Percentiles rank a stretch among this genome's conserved stretches.
Conservation (phyloP, 306 rosid genomes). For the Castanea mollissima region DNA sequence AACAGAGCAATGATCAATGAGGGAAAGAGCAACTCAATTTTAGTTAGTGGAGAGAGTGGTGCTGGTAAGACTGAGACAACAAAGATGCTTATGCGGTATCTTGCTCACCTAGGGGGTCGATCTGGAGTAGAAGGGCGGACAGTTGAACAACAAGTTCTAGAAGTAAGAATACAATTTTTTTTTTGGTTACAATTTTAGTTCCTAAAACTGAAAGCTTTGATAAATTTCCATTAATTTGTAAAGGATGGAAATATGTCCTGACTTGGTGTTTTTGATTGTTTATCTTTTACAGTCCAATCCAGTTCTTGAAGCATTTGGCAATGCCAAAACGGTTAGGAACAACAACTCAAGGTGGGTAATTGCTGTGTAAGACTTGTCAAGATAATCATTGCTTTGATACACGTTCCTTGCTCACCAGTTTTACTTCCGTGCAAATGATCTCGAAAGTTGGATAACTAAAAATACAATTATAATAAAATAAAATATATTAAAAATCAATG, state of each 20-base stretch:
- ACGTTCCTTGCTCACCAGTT: not conserved
- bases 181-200: slow-evolving; percentile 17
- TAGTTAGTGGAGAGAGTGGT: slow-evolving; percentile 99
- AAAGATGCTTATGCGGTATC: slow-evolving; percentile 99
- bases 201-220: slow-evolving; percentile 17
- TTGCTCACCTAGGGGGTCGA: slow-evolving; percentile 98
- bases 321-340: slow-evolving; percentile 97
- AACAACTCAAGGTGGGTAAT: slow-evolving; percentile 93
- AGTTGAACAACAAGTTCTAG: slow-evolving; percentile 99
- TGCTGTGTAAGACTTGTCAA: slow-evolving; percentile 12
- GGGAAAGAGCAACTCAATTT: slow-evolving; percentile 98
- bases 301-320: slow-evolving; percentile 99
- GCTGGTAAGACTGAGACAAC: slow-evolving; percentile 99
- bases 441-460: not conserved
- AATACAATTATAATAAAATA: not conserved
- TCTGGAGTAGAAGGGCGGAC: slow-evolving; percentile 99
- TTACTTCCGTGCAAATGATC: not conserved
- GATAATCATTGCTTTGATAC: slow-evolving; percentile 12
- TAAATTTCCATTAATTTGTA: not conserved
- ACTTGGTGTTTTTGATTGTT: slow-evolving; percentile 33
- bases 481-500: not conserved
- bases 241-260: slow-evolving; percentile 24
- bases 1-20: slow-evolving; percentile 94
- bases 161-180: slow-evolving; percentile 51
- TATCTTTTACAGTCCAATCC: slow-evolving; percentile 83